These are phyloP conservation scores for Macaranga tanarius DNA, from an alignment of 441 rosid genomes.

Conservation along the genomic window DNA sequence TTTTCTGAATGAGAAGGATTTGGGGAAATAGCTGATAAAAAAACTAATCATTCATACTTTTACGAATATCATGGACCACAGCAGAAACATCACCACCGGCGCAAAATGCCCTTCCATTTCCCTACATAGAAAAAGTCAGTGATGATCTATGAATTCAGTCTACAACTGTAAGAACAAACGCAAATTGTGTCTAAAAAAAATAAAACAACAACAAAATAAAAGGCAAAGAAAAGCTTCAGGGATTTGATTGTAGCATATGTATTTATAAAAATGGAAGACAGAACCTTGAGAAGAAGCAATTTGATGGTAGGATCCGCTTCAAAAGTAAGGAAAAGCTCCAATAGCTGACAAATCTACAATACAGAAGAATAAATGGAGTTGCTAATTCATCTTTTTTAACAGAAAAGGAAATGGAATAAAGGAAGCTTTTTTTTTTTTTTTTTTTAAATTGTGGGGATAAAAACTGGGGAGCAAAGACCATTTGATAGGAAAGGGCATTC, in stretches of 20 bases:
- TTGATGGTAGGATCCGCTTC: constrained; percentile 54
- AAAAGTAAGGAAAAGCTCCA: constrained; percentile 52
- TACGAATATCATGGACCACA: constrained; percentile 44
- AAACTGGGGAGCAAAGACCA: constrained; percentile 36
- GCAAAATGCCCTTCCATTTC: constrained; percentile 67
- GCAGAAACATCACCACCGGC: constrained; percentile 68
- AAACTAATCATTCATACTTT: constrained; percentile 29
- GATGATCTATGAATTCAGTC: not conserved
- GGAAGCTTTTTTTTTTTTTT: too few relatives aligned
- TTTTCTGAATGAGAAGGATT: not conserved
- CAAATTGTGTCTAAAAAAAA: not conserved
- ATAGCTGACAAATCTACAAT: constrained; percentile 47
- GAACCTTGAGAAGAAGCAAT: constrained; percentile 66
- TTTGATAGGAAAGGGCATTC: constrained; percentile 60
- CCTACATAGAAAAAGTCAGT: constrained; percentile 37
- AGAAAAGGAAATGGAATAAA: too few relatives aligned
- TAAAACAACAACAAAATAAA: not conserved
- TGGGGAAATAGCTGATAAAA: not conserved
- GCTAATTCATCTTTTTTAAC: not conserved
- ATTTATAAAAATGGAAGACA: not conserved
- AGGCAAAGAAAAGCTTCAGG: too few relatives aligned
- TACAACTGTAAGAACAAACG: not conserved
- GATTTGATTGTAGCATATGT: too few relatives aligned
- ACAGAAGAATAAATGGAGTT: constrained; percentile 2
- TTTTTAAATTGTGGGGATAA: not conserved